Evolutionary conservation across 2,329 filamentous ascomycete species (phyloP).

Genomic region (Cladophialophora immunda): DNA sequence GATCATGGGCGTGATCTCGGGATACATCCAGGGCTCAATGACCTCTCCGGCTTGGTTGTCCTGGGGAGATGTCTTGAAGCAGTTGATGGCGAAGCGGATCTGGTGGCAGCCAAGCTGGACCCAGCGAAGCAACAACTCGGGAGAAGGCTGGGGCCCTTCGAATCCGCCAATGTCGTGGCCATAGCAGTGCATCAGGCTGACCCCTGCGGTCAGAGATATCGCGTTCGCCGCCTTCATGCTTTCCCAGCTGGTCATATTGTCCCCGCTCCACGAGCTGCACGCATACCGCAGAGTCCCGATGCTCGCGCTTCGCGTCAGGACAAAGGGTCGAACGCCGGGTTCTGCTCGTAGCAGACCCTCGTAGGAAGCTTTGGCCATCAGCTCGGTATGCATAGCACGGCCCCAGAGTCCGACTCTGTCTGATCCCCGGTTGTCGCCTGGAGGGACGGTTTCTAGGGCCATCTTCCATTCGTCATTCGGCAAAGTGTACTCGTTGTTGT

Average conservation of each 20-base stretch:
- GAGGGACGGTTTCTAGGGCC: slow-evolving; percentile 56
- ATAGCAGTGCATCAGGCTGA: slow-evolving; percentile 74
- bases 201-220: slow-evolving; percentile 71
- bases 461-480: slow-evolving; percentile 72
- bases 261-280: slow-evolving; percentile 77
- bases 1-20: slow-evolving; percentile 69
- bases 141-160: slow-evolving; percentile 73
- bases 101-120: slow-evolving; percentile 75
- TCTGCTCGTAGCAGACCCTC: slow-evolving; percentile 69
- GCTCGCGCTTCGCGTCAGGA: slow-evolving; percentile 75
- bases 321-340: slow-evolving; percentile 70
- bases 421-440: slow-evolving; percentile 49
- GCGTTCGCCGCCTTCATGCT: slow-evolving; percentile 77
- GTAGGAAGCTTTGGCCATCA: slow-evolving; percentile 75
- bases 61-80: slow-evolving; percentile 74
- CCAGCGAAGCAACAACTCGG: slow-evolving; percentile 77
- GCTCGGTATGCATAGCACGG: slow-evolving; percentile 72
- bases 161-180: slow-evolving; percentile 81
- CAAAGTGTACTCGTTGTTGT: slow-evolving; percentile 79
- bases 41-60: slow-evolving; percentile 75
- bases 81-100: slow-evolving; percentile 78
- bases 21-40: slow-evolving; percentile 82
- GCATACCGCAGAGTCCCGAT: slow-evolving; percentile 75
- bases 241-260: slow-evolving; percentile 78
- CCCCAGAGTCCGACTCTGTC: slow-evolving; percentile 74